Evolutionary conservation across 495 filamentous ascomycete species (phyloP), one percentile per base, ranked within the genome.

Genomic region (Diplogelasinospora grovesii): DNA sequence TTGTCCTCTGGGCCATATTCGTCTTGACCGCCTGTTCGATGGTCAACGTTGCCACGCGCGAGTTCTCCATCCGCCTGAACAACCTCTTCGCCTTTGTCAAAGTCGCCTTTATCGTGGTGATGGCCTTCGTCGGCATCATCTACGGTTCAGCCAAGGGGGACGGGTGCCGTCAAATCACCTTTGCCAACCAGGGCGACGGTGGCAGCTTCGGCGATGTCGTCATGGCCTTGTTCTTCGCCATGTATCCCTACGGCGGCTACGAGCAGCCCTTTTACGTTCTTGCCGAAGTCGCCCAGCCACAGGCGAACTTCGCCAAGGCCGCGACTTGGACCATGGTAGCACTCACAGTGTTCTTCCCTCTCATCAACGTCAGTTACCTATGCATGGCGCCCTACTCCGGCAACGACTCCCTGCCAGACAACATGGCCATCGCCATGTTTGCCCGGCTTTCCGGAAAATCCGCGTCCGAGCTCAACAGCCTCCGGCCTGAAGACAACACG

Each of bases 241-340:
- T 35, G 33, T 48, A 48, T 29, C 32, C 45, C 1, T 48, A 48
- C 45, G 33, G 32, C 0, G 45, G 45, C 3, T 48, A 37, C n/a
- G 45, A 48, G 25, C 38, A 48, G 39, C 45, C 45, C 5, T 48
- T 42, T 13, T 42, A 48, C 26, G 45, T 48, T 10, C 27, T 48
- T 3, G 35, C 43, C 15, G 43, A 46, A 13, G 36, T 46, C 9
- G 10, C 13, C 6, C 11, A 33, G 14, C 43, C 43, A 3, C 20
- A 28, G 16, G 28, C 8, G 23, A 13, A 3, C 16, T 34, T 46
- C 19, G 27, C 43, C 3, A 31, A 27, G 24, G 6, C 14, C n/a
- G 23, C 22, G 5, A 34, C 22, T 10, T 13, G 1, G n/a, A 18
- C 43, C 25, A 39, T 46, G 35, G 11, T 13, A 1, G 14, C 11